phyloP scores from a whole-genome alignment of 106 monocot species.

The Dendrobium officinale region DNA sequence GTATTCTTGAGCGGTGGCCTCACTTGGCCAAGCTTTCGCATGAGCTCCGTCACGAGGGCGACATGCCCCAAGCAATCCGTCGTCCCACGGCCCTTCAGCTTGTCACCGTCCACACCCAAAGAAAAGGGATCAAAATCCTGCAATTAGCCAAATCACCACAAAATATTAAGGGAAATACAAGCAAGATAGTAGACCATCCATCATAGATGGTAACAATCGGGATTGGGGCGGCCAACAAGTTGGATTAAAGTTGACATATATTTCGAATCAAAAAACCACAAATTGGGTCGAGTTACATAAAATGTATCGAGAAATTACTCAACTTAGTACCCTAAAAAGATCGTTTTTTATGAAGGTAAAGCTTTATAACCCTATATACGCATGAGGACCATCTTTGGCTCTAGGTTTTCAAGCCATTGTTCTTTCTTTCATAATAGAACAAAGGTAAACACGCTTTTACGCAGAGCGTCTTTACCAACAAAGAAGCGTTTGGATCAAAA shows the following conservation, averaged over 20 bases:
- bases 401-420: background rate
- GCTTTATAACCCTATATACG: background rate
- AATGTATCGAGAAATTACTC: background rate
- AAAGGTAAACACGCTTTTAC: background rate
- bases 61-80: constrained; percentile 96
- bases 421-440: background rate
- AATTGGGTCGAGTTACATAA: background rate
- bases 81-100: constrained; percentile 77
- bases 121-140: constrained; percentile 81
- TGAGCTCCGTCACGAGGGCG: constrained; percentile 85
- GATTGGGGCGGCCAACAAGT: background rate
- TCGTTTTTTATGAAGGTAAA: background rate
- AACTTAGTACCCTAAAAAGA: background rate
- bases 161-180: background rate
- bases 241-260: background rate
- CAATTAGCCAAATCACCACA: background rate
- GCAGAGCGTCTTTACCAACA: background rate
- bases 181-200: background rate
- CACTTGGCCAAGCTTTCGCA: constrained; percentile 61
- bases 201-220: background rate
- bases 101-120: constrained; percentile 81
- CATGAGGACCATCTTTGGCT: background rate
- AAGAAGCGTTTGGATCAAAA: background rate
- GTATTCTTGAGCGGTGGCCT: constrained; percentile 62
- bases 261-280: background rate